These are phyloP conservation scores for Peronosclerospora sorghi DNA, from an alignment of 352 stramenopile genomes.

Conservation along the genomic window DNA sequence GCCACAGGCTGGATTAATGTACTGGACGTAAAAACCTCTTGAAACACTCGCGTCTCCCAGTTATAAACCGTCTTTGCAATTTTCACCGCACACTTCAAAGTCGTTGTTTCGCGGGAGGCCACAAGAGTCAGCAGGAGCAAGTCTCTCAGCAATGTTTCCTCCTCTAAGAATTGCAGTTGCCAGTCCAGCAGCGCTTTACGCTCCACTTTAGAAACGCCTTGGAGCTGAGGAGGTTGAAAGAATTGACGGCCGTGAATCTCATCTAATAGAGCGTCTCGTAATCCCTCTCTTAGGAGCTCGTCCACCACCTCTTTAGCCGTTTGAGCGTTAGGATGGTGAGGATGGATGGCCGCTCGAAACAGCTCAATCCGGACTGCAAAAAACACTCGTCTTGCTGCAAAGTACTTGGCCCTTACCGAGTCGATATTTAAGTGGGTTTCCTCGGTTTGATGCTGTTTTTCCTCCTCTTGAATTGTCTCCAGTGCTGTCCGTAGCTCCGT, in stretches of 20 bases:
- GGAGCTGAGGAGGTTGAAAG: slow-evolving; percentile 24
- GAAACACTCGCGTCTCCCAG: slow-evolving; percentile 25
- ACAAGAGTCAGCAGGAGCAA: slow-evolving; percentile 41
- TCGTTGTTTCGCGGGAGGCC: slow-evolving; percentile 26
- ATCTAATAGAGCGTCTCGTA: slow-evolving; percentile 43
- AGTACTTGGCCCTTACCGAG: slow-evolving; percentile 24
- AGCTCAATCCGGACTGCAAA: slow-evolving; percentile 51
- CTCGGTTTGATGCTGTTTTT: not conserved
- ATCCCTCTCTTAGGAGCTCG: slow-evolving; percentile 41
- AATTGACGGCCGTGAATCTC: slow-evolving; percentile 40
- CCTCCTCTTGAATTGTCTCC: slow-evolving; percentile 5
- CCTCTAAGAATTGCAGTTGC: slow-evolving; percentile 48
- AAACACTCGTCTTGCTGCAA: slow-evolving; percentile 27
- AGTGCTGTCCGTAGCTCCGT: slow-evolving; percentile 22
- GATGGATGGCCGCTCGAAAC: slow-evolving; percentile 26
- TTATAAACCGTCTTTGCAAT: slow-evolving; percentile 25
- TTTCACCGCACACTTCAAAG: slow-evolving; percentile 18
- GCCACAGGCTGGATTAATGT: slow-evolving; percentile 12
- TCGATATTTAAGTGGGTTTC: slow-evolving; percentile 17
- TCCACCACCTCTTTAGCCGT: slow-evolving; percentile 30
- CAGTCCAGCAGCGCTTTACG: slow-evolving; percentile 27
- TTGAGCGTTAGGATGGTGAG: slow-evolving; percentile 21
- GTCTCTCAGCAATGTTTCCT: slow-evolving; percentile 48
- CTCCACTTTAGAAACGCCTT: slow-evolving; percentile 14
- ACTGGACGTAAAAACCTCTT: slow-evolving; percentile 21